A percentile compares a stretch with the other conserved stretches of the same genome.
These are phyloP conservation scores for Misopates orontium DNA, from an alignment of 257 asterid genomes.

Conservation along the genomic window DNA sequence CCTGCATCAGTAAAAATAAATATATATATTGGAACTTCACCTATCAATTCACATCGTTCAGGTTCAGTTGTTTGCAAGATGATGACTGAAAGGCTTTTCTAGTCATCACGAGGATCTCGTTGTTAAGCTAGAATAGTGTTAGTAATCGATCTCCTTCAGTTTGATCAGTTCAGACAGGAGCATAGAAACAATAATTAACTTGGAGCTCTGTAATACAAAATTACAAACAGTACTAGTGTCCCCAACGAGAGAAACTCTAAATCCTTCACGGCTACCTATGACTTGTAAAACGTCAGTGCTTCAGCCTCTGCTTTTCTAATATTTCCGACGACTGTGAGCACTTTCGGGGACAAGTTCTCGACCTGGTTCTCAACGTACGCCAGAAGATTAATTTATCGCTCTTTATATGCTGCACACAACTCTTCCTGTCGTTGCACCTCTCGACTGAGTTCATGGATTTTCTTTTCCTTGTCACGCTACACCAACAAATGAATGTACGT, in stretches of 20 bases:
- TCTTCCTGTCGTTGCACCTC: slow-evolving; percentile 63
- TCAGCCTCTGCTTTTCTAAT: slow-evolving; percentile 55
- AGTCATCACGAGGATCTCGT: not conserved
- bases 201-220: too few species aligned
- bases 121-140: not conserved
- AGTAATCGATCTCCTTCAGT: not conserved
- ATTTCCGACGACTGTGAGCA: slow-evolving; percentile 47
- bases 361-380: slow-evolving; percentile 45
- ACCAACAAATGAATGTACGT: slow-evolving; percentile 6
- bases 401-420: slow-evolving; percentile 48
- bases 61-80: slow-evolving; percentile 2
- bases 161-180: not conserved
- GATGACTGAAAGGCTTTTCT: not conserved
- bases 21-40: too few species aligned
- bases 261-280: slow-evolving; percentile 12
- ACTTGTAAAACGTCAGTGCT: slow-evolving; percentile 17
- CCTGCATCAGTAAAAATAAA: too few species aligned
- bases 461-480: slow-evolving; percentile 60
- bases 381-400: slow-evolving; percentile 40
- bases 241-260: too few species aligned
- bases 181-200: too few species aligned
- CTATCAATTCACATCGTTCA: too few species aligned
- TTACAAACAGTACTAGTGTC: too few species aligned
- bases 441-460: slow-evolving; percentile 51
- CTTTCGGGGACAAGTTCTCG: slow-evolving; percentile 50